Conservation (phyloP, 768 basidiomycete species). For the Rhodosporidiobolus odoratus region DNA sequence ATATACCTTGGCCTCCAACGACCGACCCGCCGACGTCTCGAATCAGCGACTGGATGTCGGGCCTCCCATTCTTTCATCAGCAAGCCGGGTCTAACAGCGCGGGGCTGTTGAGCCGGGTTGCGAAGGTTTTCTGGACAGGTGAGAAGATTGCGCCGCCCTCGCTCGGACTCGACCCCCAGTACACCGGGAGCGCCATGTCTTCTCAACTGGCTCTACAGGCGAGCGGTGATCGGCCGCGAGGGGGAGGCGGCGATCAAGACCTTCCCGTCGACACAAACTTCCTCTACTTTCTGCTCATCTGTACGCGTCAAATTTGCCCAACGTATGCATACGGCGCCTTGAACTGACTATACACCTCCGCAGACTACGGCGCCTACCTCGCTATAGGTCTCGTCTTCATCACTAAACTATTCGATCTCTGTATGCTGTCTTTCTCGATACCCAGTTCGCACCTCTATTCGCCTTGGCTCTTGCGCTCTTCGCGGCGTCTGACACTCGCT, state of each 20-base stretch:
- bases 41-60: not conserved
- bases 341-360: not conserved
- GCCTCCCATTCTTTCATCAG: constrained; percentile 8
- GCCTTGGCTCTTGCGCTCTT: no score
- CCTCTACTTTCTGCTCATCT: constrained; percentile 49
- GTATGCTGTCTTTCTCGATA: constrained; percentile 34
- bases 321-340: not conserved
- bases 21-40: not conserved
- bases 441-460: no score
- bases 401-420: constrained; percentile 50
- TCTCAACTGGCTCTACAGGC: no score
- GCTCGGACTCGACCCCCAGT: no score
- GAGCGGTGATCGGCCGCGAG: not conserved
- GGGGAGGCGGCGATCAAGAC: constrained; percentile 15
- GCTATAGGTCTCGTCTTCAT: constrained; percentile 51
- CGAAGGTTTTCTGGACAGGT: not conserved
- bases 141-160: no score
- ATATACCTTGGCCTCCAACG: constrained; percentile 13
- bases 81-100: constrained; percentile 12
- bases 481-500: not conserved
- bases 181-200: no score
- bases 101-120: not conserved
- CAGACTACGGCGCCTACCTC: constrained; percentile 46
- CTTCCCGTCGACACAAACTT: constrained; percentile 50
- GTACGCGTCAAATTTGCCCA: constrained; percentile 1